Evolutionary conservation across 768 basidiomycete genomes (phyloP).

Genomic region (Tulasnella sp.): DNA sequence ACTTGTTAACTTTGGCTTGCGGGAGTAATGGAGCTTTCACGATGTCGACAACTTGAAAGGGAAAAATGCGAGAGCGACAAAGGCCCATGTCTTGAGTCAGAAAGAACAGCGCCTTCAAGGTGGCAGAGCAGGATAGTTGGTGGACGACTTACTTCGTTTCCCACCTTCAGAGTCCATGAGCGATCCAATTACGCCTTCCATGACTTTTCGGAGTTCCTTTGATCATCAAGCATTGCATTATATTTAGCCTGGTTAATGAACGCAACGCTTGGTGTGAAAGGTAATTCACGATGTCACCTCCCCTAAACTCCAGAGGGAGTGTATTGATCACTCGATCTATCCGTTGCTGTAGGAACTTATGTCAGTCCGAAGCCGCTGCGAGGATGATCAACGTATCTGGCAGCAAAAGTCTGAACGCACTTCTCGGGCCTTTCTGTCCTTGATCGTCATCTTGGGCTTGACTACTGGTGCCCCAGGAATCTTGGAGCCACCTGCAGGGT

Average conservation of each 20-base stretch:
- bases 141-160: conserved; percentile 44
- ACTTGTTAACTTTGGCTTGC: conserved; percentile 88
- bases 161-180: conserved; percentile 57
- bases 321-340: conserved; percentile 61
- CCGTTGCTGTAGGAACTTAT: conserved; percentile 33
- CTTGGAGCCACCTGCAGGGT: conserved; percentile 33
- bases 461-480: conserved; percentile 38
- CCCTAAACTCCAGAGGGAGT: conserved; percentile 83
- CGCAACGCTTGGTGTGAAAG: no score
- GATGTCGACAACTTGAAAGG: conserved; percentile 54
- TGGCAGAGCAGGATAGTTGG: not conserved
- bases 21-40: conserved; percentile 71
- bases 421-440: conserved; percentile 74
- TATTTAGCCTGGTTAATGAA: no score
- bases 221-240: not conserved
- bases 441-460: conserved; percentile 59
- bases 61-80: not conserved
- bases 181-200: conserved; percentile 69
- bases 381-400: not conserved
- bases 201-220: conserved; percentile 60
- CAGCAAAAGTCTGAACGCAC: no score
- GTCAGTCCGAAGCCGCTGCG: not conserved
- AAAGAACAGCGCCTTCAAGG: no score
- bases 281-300: conserved; percentile 64
- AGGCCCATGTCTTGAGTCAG: no score